Evolutionary conservation across 2,329 filamentous ascomycete species (phyloP), one percentile per base, ranked within the genome.

Genomic region (Apiospora kogelbergensis): DNA sequence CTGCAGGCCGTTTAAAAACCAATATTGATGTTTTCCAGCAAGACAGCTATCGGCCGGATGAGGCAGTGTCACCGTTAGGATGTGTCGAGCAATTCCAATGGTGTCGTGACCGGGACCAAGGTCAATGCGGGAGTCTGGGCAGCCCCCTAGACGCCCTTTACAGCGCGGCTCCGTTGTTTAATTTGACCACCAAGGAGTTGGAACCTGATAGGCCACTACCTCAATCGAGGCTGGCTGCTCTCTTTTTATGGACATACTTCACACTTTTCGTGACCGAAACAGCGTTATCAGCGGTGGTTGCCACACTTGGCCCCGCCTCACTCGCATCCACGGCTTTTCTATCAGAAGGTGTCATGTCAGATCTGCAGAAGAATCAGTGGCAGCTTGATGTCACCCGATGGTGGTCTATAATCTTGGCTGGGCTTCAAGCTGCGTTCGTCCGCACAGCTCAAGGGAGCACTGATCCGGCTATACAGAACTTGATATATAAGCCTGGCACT

Each of bases 291-390:
- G 33, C 33, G 17, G n/a, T 66, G 9, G 10, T 46, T 13, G 3
- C 9, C 15, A 37, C 42, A 15, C 65, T 66, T 30, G 65, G 65
- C 15, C 24, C 44, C 13, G 30, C 33, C 10, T 63, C 60, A 13
- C 60, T 63, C 22, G 30, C 60, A 13, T 41, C 60, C 3, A n/a
- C 46, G 13, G 10, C 15, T 11, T 46, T n/a, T n/a, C 15, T 7
- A 10, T 41, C 33, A 20, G 30, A 45, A 3, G n/a, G n/a, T n/a
- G n/a, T n/a, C n/a, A n/a, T n/a, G n/a, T n/a, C n/a, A n/a, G n/a
- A n/a, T n/a, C n/a, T n/a, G n/a, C n/a, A n/a, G n/a, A 15, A 24
- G 7, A 66, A 66, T 20, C 65, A 66, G 24, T 66, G 65, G 65
- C 65, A 66, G 13, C 17, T 46, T 7, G 65, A 66, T 22, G 65